Conservation (phyloP, 768 basidiomycete genomes). For the Tulasnella sp. region DNA sequence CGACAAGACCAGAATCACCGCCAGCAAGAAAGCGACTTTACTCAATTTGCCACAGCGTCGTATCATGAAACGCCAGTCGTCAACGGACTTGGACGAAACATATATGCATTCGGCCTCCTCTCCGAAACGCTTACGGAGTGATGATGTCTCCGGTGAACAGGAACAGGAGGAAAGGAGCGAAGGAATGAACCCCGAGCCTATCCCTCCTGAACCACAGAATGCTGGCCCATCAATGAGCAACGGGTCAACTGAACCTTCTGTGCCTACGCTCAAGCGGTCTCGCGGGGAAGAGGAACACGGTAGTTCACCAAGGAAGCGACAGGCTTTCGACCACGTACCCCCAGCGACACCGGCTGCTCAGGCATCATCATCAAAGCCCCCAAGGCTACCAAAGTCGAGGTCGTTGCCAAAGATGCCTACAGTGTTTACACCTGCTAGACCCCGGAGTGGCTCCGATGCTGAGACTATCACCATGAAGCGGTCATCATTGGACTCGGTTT, state of each 20-base stretch:
- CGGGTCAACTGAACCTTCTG: too few relatives aligned
- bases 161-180: conserved; percentile 1
- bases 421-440: not conserved
- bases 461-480: not conserved
- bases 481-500: not conserved
- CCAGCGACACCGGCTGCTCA: not conserved
- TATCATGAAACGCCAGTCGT: not conserved
- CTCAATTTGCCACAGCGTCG: not conserved
- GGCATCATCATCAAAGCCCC: not conserved
- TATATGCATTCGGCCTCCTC: too few relatives aligned
- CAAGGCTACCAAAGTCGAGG: not conserved
- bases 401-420: not conserved
- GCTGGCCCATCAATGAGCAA: too few relatives aligned
- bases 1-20: not conserved
- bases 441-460: not conserved
- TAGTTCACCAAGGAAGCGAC: not conserved
- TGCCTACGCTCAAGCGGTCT: not conserved
- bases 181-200: too few relatives aligned
- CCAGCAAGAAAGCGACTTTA: not conserved
- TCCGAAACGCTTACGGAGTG: not conserved
- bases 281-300: not conserved
- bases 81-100: not conserved
- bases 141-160: not conserved
- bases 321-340: not conserved
- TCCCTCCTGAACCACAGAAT: too few relatives aligned